A percentile compares a stretch with the other conserved stretches of the same genome.
These are phyloP conservation scores for Aegilops bicornis DNA, from an alignment of 176 grass and related monocot genomes.

Conservation along the genomic window DNA sequence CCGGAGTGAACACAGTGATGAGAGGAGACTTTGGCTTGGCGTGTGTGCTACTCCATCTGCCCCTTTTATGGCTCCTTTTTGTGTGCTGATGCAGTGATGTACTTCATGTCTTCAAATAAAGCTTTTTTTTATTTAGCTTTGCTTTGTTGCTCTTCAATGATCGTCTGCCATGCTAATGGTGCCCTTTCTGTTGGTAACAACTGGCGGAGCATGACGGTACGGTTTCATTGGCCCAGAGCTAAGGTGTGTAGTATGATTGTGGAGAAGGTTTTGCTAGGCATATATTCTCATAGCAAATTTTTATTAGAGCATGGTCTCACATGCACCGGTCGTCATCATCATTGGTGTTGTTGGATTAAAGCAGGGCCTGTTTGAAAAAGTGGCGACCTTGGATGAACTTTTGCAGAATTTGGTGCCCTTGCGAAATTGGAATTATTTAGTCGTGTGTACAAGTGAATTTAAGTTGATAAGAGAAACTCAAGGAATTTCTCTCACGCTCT, in stretches of 20 bases:
- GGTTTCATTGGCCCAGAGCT: neutral
- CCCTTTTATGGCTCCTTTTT: neutral
- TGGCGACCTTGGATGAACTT: neutral
- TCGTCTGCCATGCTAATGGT: neutral
- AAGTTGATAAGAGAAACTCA: too few species aligned
- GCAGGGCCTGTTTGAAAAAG: neutral
- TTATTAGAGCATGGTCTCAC: neutral
- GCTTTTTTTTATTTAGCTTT: neutral
- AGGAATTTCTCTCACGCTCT: too few species aligned
- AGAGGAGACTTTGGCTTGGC: conserved; percentile 29
- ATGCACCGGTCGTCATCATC: neutral
- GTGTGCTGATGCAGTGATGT: neutral
- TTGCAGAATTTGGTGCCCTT: neutral
- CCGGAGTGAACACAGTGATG: neutral
- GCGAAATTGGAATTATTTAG: neutral
- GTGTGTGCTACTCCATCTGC: conserved; percentile 36
- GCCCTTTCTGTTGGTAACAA: neutral
- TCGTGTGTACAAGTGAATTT: neutral
- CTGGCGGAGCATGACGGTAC: neutral
- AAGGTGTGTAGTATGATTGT: neutral
- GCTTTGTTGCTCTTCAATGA: conserved; percentile 10
- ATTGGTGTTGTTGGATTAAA: neutral
- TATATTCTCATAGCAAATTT: neutral
- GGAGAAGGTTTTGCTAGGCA: neutral
- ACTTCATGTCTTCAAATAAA: neutral